phyloP scores from a whole-genome alignment of 2,329 filamentous ascomycete species.

The Pseudopithomyces maydicus region DNA sequence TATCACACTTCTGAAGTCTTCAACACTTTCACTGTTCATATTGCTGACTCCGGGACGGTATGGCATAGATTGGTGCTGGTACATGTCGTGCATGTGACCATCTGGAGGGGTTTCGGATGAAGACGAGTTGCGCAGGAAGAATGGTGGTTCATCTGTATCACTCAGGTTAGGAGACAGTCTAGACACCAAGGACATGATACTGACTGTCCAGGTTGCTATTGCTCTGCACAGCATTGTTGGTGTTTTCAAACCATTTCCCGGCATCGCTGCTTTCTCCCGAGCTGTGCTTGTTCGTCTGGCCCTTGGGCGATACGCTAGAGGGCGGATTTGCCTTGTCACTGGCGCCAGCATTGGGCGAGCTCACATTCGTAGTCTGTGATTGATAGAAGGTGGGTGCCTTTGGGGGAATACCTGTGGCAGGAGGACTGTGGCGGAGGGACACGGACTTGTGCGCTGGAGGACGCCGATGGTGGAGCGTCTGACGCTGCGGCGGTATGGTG shows the following conservation, averaged over 20 bases:
- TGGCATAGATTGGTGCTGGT: constrained; percentile 25
- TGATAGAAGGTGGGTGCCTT: constrained; percentile 6
- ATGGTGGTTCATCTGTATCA: constrained; percentile 48
- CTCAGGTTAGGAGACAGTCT: constrained; percentile 6
- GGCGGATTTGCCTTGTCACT: constrained; percentile 47
- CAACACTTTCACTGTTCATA: constrained; percentile 63
- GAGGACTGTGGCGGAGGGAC: constrained; percentile 50
- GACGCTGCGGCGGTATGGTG: constrained; percentile 17
- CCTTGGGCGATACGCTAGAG: constrained; percentile 45
- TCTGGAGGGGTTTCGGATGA: constrained; percentile 51
- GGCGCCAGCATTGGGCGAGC: constrained; percentile 30
- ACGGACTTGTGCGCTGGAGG: constrained; percentile 53
- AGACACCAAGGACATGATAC: constrained; percentile 3
- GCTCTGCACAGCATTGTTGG: constrained; percentile 51
- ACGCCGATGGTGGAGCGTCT: constrained; percentile 44
- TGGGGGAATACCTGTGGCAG: constrained; percentile 10
- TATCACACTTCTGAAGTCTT: constrained; percentile 81
- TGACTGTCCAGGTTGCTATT: constrained; percentile 50
- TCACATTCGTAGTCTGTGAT: constrained; percentile 17
- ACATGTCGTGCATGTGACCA: constrained; percentile 24
- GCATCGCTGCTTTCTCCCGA: constrained; percentile 59
- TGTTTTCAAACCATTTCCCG: constrained; percentile 58
- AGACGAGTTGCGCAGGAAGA: constrained; percentile 53
- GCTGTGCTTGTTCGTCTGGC: constrained; percentile 44
- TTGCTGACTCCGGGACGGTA: constrained; percentile 47